These are phyloP conservation scores for Starmerella sirachaensis DNA, from an alignment of 805 yeast genomes.

Conservation along the genomic window DNA sequence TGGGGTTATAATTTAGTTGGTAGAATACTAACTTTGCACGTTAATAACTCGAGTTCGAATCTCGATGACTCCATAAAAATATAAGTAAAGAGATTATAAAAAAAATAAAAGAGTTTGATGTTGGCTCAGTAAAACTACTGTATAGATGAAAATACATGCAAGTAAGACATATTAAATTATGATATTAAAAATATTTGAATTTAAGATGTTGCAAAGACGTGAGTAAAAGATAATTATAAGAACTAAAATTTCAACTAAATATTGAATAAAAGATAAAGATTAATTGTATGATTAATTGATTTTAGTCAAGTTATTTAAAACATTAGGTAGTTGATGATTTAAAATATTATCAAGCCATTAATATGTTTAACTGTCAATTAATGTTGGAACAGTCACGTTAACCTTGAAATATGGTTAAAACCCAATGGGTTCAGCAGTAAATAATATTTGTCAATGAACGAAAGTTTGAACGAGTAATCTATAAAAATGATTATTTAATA, in stretches of 20 bases:
- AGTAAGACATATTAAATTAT: neutral
- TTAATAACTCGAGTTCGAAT: neutral
- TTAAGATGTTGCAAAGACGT: constrained; percentile 1
- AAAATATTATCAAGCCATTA: constrained; percentile 2
- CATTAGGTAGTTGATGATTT: constrained; percentile 3
- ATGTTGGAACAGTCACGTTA: constrained; percentile 3
- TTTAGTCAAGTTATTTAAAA: constrained; percentile 2
- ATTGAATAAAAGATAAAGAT: constrained; percentile 1
- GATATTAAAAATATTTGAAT: neutral
- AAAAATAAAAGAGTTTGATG: constrained; percentile 2
- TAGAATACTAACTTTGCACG: constrained; percentile 3
- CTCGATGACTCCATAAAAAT: constrained; percentile 1
- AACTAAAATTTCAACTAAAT: constrained; percentile 1
- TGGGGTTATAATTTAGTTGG: neutral
- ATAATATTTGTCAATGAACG: constrained; percentile 3
- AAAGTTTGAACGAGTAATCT: constrained; percentile 3
- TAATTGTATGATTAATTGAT: neutral
- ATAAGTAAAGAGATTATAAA: neutral
- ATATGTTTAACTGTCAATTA: constrained; percentile 3
- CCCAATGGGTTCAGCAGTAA: constrained; percentile 2
- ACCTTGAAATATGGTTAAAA: constrained; percentile 3
- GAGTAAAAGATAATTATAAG: constrained; percentile 1
- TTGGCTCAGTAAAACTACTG: constrained; percentile 3
- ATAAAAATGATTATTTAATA: constrained; percentile 2
- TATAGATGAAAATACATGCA: constrained; percentile 3